These are phyloP conservation scores for Puccinia coronata DNA, from an alignment of 1,284 basidiomycete species.

Conservation along the genomic window DNA sequence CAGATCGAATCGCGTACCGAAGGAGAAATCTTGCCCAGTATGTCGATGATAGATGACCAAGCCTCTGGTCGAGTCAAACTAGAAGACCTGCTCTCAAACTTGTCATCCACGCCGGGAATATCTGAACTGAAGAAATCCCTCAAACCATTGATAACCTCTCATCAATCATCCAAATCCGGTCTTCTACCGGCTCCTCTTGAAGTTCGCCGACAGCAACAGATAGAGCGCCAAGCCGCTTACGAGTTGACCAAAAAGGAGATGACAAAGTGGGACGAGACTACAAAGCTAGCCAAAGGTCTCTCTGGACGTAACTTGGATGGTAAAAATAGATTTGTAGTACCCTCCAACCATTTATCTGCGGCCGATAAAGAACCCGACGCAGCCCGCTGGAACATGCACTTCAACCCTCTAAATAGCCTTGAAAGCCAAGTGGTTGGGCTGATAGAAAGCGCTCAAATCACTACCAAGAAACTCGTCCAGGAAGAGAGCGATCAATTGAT, in stretches of 20 bases:
- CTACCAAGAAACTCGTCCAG: constrained; percentile 55
- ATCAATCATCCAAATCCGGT: constrained; percentile 59
- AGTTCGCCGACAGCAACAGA: constrained; percentile 77
- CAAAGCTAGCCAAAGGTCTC: constrained; percentile 69
- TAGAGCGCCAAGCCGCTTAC: constrained; percentile 92
- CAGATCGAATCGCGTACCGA: constrained; percentile 29
- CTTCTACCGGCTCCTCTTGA: constrained; percentile 83
- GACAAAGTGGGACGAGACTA: constrained; percentile 88
- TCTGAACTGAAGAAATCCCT: constrained; percentile 63
- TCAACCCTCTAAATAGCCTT: constrained; percentile 72
- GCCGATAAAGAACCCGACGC: constrained; percentile 5
- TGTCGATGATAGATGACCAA: neutral
- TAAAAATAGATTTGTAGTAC: constrained; percentile 45
- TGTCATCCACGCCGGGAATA: constrained; percentile 52
- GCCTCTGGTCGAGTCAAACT: constrained; percentile 19
- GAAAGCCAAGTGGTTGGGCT: constrained; percentile 77
- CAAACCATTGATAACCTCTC: constrained; percentile 63
- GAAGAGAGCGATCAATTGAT: constrained; percentile 77
- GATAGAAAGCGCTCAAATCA: constrained; percentile 73
- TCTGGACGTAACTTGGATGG: constrained; percentile 65
- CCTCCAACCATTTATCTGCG: neutral
- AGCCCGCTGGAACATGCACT: constrained; percentile 49
- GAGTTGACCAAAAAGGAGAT: constrained; percentile 88
- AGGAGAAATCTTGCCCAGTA: constrained; percentile 30
- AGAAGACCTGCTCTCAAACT: constrained; percentile 16